Conservation (phyloP, 2,329 filamentous ascomycete species). For the Epichloe coenophiala region DNA sequence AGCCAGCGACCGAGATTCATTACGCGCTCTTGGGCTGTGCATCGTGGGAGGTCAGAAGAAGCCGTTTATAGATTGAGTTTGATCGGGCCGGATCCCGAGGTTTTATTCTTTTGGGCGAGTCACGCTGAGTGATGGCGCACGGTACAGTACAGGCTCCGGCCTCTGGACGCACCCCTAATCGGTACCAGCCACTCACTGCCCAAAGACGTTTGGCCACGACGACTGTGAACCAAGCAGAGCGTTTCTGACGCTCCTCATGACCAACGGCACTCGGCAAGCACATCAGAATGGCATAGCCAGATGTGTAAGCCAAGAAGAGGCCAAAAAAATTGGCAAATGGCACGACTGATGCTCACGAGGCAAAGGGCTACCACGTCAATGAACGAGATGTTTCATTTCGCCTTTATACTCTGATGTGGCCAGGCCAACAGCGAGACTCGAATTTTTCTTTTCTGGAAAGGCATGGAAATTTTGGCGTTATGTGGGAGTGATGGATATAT, state of each 20-base stretch:
- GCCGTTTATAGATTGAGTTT: slow-evolving; percentile 44
- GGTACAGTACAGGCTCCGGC: background rate
- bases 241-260: background rate
- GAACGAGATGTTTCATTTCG: background rate
- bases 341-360: background rate
- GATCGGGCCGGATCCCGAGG: background rate
- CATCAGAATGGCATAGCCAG: background rate
- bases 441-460: background rate
- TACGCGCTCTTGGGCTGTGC: slow-evolving; percentile 49
- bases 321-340: background rate
- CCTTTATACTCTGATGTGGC: background rate
- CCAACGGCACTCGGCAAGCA: background rate
- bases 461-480: background rate
- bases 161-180: background rate
- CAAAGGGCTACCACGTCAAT: background rate
- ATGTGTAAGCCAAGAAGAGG: background rate
- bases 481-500: background rate
- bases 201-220: background rate
- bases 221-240: background rate
- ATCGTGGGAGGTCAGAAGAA: slow-evolving; percentile 52
- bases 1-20: slow-evolving; percentile 55
- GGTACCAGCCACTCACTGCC: background rate
- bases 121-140: background rate
- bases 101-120: background rate
- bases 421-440: background rate